These are phyloP conservation scores for Umbelopsis sp. DNA, from an alignment of 192 early-diverging fungal genomes.

Conservation along the genomic window DNA sequence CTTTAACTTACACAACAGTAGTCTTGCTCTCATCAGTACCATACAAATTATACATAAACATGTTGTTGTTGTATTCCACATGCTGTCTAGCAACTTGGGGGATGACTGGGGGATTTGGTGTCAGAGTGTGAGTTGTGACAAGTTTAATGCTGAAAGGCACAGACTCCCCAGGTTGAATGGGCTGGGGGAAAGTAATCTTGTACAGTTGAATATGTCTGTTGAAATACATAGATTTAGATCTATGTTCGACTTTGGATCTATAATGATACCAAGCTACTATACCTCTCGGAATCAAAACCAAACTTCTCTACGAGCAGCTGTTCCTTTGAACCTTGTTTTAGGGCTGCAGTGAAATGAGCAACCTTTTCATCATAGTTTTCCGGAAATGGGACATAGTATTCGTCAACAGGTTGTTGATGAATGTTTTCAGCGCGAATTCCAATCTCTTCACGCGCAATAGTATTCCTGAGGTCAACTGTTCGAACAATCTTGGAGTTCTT, in stretches of 20 bases:
- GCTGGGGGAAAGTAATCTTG: slow-evolving; percentile 47
- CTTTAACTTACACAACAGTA: slow-evolving; percentile 67
- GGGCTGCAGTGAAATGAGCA: slow-evolving; percentile 45
- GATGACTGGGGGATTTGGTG: slow-evolving; percentile 57
- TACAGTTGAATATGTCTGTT: slow-evolving; percentile 46
- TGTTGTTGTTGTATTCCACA: slow-evolving; percentile 62
- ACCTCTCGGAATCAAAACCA: slow-evolving; percentile 34
- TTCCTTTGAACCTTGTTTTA: slow-evolving; percentile 44
- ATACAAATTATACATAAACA: slow-evolving; percentile 71
- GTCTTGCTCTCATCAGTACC: slow-evolving; percentile 74
- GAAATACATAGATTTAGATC: slow-evolving; percentile 1
- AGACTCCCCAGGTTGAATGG: slow-evolving; percentile 61
- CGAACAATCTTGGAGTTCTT: slow-evolving; percentile 63
- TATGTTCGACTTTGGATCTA: neutral
- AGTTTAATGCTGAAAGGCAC: slow-evolving; percentile 59
- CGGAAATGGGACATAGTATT: slow-evolving; percentile 54
- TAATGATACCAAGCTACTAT: neutral
- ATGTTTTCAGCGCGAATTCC: slow-evolving; percentile 50
- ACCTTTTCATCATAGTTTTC: slow-evolving; percentile 30
- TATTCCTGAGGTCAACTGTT: slow-evolving; percentile 60
- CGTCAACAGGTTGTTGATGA: slow-evolving; percentile 33
- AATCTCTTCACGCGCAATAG: slow-evolving; percentile 52
- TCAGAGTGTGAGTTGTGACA: slow-evolving; percentile 45
- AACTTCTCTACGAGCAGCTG: slow-evolving; percentile 38
- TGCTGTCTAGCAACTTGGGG: slow-evolving; percentile 70